Percentiles rank a stretch among this genome's conserved stretches.
Conservation (phyloP, 2,329 filamentous ascomycete genomes). For the Arthrobotrys sinensis region DNA sequence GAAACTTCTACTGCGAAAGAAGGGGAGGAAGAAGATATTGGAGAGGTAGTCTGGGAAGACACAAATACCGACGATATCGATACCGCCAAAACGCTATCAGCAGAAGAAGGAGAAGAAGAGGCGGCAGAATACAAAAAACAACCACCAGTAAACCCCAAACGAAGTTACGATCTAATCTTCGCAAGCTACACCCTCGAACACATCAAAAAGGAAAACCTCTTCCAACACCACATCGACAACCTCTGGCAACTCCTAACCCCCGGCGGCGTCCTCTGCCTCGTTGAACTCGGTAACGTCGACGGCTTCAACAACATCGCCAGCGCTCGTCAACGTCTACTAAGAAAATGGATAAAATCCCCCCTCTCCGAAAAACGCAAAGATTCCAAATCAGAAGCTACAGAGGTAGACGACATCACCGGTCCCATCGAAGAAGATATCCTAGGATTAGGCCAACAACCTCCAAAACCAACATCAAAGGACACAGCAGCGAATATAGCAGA, state of each 20-base stretch:
- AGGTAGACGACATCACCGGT: constrained; percentile 60
- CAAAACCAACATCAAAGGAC: constrained; percentile 69
- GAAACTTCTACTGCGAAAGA: neutral
- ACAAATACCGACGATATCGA: neutral
- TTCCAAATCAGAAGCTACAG: constrained; percentile 64
- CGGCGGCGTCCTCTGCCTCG: constrained; percentile 86
- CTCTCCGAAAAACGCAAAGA: constrained; percentile 59
- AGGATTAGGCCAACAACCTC: constrained; percentile 62
- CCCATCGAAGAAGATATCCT: constrained; percentile 65
- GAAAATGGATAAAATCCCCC: constrained; percentile 80
- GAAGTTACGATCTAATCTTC: constrained; percentile 90
- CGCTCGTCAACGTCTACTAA: constrained; percentile 83
- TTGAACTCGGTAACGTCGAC: constrained; percentile 91
- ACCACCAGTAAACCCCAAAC: constrained; percentile 75
- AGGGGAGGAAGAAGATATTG: constrained; percentile 19
- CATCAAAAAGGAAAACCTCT: constrained; percentile 72
- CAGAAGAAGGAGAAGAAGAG: neutral
- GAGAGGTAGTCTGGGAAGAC: constrained; percentile 65
- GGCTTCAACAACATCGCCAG: constrained; percentile 94
- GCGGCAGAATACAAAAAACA: constrained; percentile 69
- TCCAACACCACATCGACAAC: constrained; percentile 86
- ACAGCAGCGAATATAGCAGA: constrained; percentile 61
- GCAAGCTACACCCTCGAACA: constrained; percentile 72
- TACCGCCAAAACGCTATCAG: neutral
- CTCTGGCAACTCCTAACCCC: constrained; percentile 89